Evolutionary conservation across 2,329 filamentous ascomycete genomes (phyloP).

Genomic region (Botryosphaeria dothidea): DNA sequence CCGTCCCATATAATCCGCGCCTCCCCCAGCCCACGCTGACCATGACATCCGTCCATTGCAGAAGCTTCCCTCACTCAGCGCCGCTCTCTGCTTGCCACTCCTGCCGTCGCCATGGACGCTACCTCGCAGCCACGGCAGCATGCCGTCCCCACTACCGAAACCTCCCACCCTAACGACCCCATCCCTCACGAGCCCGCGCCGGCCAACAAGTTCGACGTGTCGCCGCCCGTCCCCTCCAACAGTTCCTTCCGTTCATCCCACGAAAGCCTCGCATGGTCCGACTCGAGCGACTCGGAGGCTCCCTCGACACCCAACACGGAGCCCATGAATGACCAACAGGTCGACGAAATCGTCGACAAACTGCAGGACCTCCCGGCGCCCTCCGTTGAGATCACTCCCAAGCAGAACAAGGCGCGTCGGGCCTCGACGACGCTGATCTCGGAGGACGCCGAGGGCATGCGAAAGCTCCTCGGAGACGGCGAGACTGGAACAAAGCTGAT

Average conservation of each 20-base stretch:
- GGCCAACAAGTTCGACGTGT: conserved; percentile 33
- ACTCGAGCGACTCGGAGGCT: conserved; percentile 44
- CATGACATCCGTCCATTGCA: not conserved
- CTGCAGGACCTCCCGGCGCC: conserved; percentile 39
- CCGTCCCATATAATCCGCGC: conserved; percentile 3
- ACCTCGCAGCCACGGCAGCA: conserved; percentile 32
- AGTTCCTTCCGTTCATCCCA: conserved; percentile 42
- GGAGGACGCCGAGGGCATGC: conserved; percentile 60
- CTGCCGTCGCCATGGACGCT: conserved; percentile 24
- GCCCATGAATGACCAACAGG: conserved; percentile 42
- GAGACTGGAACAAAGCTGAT: conserved; percentile 60
- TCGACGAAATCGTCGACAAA: conserved; percentile 46
- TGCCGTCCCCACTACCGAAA: conserved; percentile 43
- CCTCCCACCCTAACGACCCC: conserved; percentile 49
- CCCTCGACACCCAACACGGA: conserved; percentile 47
- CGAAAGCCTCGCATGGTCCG: conserved; percentile 43
- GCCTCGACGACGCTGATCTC: conserved; percentile 69
- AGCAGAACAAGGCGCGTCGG: conserved; percentile 49
- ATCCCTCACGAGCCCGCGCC: conserved; percentile 45
- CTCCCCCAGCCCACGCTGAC: not conserved
- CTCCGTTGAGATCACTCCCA: conserved; percentile 35
- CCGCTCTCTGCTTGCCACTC: conserved; percentile 21
- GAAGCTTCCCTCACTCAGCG: conserved; percentile 6
- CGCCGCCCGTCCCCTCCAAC: conserved; percentile 31
- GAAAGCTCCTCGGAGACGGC: conserved; percentile 57